A percentile compares a stretch with the other conserved stretches of the same genome.
These are phyloP conservation scores for Tranzscheliella williamsii DNA, from an alignment of 1,284 basidiomycete species.

Conservation along the genomic window DNA sequence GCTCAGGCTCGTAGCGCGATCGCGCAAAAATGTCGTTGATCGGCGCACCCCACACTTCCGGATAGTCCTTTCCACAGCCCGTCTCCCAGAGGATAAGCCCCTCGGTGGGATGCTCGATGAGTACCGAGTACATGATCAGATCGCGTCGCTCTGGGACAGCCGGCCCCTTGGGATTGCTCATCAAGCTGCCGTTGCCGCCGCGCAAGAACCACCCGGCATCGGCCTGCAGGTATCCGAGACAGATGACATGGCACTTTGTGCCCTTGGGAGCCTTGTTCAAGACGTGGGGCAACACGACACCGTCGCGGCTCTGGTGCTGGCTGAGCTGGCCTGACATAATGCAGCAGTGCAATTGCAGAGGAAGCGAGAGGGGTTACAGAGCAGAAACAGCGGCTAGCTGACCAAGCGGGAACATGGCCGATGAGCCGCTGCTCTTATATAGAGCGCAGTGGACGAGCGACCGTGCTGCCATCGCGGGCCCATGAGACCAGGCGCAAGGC, in stretches of 20 bases:
- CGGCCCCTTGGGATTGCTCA: conserved; percentile 37
- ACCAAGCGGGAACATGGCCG: too few relatives aligned
- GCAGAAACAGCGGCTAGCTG: too few relatives aligned
- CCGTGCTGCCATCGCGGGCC: too few relatives aligned
- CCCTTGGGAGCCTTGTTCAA: conserved; percentile 46
- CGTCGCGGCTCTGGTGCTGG: conserved; percentile 37
- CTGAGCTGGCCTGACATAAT: conserved; percentile 10
- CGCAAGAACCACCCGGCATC: conserved; percentile 56
- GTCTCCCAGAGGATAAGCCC: conserved; percentile 58
- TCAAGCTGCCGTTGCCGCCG: conserved; percentile 44
- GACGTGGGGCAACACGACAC: conserved; percentile 40
- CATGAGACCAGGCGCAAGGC: too few relatives aligned
- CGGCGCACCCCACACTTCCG: conserved; percentile 32
- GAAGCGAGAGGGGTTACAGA: too few relatives aligned
- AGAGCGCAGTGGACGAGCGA: too few relatives aligned
- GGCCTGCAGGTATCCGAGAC: conserved; percentile 52
- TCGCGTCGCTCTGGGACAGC: conserved; percentile 34
- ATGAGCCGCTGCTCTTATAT: too few relatives aligned
- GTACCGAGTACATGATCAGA: conserved; percentile 44
- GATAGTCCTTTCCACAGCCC: conserved; percentile 50
- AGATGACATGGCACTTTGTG: conserved; percentile 52
- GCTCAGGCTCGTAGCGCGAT: conserved; percentile 31
- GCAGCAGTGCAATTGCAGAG: too few relatives aligned
- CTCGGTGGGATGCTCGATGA: conserved; percentile 57
- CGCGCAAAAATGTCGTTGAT: conserved; percentile 45